Percentiles rank a stretch among this genome's conserved stretches.
Conservation (phyloP, 805 yeast genomes). For the Starmerella gropengiesseri region DNA sequence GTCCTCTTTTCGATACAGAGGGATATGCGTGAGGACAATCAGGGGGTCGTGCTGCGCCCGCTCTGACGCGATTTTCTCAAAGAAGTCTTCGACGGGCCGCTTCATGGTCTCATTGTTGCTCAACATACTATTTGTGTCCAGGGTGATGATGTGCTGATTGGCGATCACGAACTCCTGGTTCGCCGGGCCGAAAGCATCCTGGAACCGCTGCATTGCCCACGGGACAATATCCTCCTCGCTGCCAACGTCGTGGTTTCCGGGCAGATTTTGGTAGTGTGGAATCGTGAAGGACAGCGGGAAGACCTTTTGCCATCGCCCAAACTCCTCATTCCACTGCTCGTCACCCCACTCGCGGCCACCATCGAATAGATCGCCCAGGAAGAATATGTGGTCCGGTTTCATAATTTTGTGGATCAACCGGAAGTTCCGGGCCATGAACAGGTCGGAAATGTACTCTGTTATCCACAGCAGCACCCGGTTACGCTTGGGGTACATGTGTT, state of each 20-base stretch:
- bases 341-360: conserved; percentile 86
- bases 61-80: conserved; percentile 31
- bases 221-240: conserved; percentile 63
- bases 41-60: conserved; percentile 9
- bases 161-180: conserved; percentile 43
- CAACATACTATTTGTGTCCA: conserved; percentile 78
- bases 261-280: conserved; percentile 33
- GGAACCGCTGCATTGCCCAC: conserved; percentile 50
- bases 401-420: conserved; percentile 44
- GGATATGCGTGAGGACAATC: conserved; percentile 74
- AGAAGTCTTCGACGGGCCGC: conserved; percentile 41
- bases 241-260: conserved; percentile 97
- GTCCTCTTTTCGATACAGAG: conserved; percentile 60
- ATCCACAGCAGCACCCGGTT: conserved; percentile 41
- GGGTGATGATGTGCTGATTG: conserved; percentile 61
- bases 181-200: conserved; percentile 62
- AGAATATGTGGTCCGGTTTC: conserved; percentile 65
- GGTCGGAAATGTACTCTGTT: conserved; percentile 58
- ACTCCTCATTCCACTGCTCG: conserved; percentile 59
- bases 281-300: conserved; percentile 38
- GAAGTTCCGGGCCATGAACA: conserved; percentile 70
- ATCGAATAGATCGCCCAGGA: conserved; percentile 86
- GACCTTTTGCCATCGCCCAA: conserved; percentile 51
- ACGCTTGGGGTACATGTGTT: conserved; percentile 71
- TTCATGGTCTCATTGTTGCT: conserved; percentile 40